Base-by-base conservation (phyloP, 2,329 filamentous ascomycete species). In the Pseudophaeomoniella oleicola region DNA sequence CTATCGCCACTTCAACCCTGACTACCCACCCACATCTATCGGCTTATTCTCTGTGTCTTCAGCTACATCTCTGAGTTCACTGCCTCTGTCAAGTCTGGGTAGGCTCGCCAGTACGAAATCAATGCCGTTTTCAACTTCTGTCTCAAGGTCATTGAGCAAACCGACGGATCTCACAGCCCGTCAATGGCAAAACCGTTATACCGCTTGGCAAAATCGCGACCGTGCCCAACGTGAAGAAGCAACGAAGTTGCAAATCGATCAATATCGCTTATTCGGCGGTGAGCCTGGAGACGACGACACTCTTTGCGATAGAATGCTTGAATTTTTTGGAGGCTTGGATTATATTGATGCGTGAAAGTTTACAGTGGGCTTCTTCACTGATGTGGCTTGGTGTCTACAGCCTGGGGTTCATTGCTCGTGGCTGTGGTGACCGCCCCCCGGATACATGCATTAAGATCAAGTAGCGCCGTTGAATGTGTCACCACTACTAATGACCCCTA, bases 241-340 rank as follows among this genome's bases (percentile, higher is more conserved):
- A 32, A 42, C 48, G 32, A 45, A 45, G 37, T 38, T 60, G 34
- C 55, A 63, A 44, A 52, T 48, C 27, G 58, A 64, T 37, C 60
- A 59, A 42, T 62, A 49, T 46, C 61, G 62, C 38, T 12, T 47
- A 16, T 47, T 49, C 39, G 48, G 48, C 31, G 47, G 45, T 11
- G 46, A 48, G 30, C 48, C 46, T 5, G 44, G 46, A 16, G 47
- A 49, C 19, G 46, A 47, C 35, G 38, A 44, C 17, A 31, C 35
- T 38, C 54, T 67, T 31, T 66, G 63, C 47, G 60, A 60, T 46
- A 57, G 58, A 38, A 67, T 67, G 64, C 52, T 65, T 41, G 62
- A 66, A 44, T 64, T 62, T 38, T 67, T 67, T 39, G 61, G 53
- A 45, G 59, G 59, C 37, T 57, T 67, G 45, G 62, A 67, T 43